phyloP scores from a whole-genome alignment of 1,139 yeast species.

The Blastobotrys proliferans region DNA sequence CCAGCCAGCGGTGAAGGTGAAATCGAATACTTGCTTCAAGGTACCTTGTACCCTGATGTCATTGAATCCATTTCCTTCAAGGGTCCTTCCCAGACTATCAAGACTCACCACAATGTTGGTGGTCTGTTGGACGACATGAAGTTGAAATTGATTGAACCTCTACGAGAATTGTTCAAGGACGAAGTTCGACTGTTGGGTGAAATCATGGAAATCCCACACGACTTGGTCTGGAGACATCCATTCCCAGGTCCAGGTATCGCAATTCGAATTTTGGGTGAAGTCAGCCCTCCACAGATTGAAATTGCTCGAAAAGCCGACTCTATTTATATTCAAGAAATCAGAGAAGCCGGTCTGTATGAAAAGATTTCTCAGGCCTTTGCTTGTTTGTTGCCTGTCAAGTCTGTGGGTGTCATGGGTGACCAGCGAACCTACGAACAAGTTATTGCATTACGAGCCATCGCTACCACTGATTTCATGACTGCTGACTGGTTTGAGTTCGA shows the following conservation, averaged over 20 bases:
- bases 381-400: slow-evolving; percentile 90
- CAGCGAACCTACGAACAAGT: slow-evolving; percentile 99
- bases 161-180: slow-evolving; percentile 96
- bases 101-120: slow-evolving; percentile 99
- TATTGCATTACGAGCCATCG: slow-evolving; percentile 96
- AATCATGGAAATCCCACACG: slow-evolving; percentile 91
- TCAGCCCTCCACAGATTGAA: slow-evolving; percentile 83
- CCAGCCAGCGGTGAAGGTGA: slow-evolving; percentile 80
- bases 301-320: slow-evolving; percentile 97
- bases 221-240: slow-evolving; percentile 99
- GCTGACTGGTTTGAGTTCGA: slow-evolving; percentile 98
- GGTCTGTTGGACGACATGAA: slow-evolving; percentile 97
- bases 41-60: slow-evolving; percentile 97
- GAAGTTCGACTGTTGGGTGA: slow-evolving; percentile 97
- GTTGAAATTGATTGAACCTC: slow-evolving; percentile 95
- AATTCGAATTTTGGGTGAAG: slow-evolving; percentile 95
- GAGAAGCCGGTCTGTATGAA: slow-evolving; percentile 73
- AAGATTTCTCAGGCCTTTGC: slow-evolving; percentile 98
- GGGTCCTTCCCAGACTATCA: slow-evolving; percentile 99
- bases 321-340: slow-evolving; percentile 94
- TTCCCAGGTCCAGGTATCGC: slow-evolving; percentile 99
- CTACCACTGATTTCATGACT: slow-evolving; percentile 97
- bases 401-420: slow-evolving; percentile 99
- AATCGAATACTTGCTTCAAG: slow-evolving; percentile 91
- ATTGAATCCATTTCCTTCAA: slow-evolving; percentile 97